Conservation (phyloP, 805 yeast species). For the Pichia nakasei region DNA sequence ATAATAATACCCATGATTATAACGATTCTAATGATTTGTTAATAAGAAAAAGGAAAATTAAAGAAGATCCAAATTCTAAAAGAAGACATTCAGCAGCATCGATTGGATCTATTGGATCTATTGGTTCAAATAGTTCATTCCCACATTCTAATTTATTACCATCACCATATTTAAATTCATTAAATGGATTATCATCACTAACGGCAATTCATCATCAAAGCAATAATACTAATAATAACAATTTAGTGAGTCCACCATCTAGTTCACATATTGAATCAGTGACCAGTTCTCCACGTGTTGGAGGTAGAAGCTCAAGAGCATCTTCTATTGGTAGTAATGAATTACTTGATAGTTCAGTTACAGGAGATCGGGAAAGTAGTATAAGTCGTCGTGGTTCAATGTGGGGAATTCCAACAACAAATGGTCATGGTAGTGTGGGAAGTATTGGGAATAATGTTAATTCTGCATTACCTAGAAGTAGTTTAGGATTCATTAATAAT, state of each 20-base stretch:
- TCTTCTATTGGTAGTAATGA: slow-evolving; percentile 11
- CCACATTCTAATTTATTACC: slow-evolving; percentile 19
- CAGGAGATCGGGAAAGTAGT: slow-evolving; percentile 4
- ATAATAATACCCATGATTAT: not conserved
- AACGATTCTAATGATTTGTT: slow-evolving; percentile 13
- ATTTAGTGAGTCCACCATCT: slow-evolving; percentile 3
- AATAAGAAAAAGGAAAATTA: slow-evolving; percentile 20
- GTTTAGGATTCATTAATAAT: slow-evolving; percentile 3
- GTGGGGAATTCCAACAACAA: slow-evolving; percentile 6
- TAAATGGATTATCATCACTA: slow-evolving; percentile 3
- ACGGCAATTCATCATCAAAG: slow-evolving; percentile 1
- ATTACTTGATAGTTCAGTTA: not conserved
- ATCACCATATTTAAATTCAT: slow-evolving; percentile 8
- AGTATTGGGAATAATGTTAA: not conserved
- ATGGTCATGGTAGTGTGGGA: slow-evolving; percentile 1
- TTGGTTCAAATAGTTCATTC: slow-evolving; percentile 13
- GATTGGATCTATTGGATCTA: slow-evolving; percentile 8
- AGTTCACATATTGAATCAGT: slow-evolving; percentile 3
- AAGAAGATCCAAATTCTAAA: slow-evolving; percentile 16
- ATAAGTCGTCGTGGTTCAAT: slow-evolving; percentile 9
- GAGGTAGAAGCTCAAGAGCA: slow-evolving; percentile 9
- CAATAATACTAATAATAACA: not conserved
- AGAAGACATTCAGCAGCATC: slow-evolving; percentile 29
- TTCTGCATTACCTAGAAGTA: slow-evolving; percentile 4
- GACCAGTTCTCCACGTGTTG: slow-evolving; percentile 7